Evolutionary conservation across 2,329 filamentous ascomycete genomes (phyloP), one percentile per base, ranked within the genome.

Genomic region (Alternaria sp.): DNA sequence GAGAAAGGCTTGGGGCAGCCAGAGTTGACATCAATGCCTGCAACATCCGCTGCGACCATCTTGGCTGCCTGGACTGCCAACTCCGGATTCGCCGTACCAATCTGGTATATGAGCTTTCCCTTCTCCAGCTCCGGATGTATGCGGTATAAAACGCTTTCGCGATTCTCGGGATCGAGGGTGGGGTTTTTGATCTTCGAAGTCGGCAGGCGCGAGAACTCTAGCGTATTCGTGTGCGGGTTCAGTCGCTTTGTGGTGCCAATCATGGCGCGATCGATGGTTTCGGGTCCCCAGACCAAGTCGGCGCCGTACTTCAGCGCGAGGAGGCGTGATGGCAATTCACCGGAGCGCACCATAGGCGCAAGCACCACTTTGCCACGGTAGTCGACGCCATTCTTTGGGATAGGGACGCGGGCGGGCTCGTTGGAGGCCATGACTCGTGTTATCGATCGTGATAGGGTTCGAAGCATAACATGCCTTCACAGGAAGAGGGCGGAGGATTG

Each of bases 1-100:
- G 92, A 97, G 81, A 99, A 99, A 0, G 95, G 92, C 81, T 99
- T 99, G 1, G 96, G 96, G 77, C 96, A 99, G n/a, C 96, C 96
- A 0, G 96, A 93, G 79, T 99, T 99, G 66, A 99, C 91, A 79
- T 98, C 96, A 71, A 99, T 97, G 64, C 96, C 96, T 0, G 90
- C 90, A 4, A 99, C 96, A 80, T 98, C 93, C 12, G 83, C 87
- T 0, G 94, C 96, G 19, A 99, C 91, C 15, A 97, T 82, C 57
- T 89, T 89, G 3, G 95, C 93, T 1, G 95, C 94, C 77, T 91
- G 83, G 0, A 98, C 94, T 1, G 96, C 96, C 28, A 90, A 86
- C 12, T 91, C 89, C 0, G 96, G 93, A 62, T 91, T 90, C 10
- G 93, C 89, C 1, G 95, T 97, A 62, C 96, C 96, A 62, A 99